Evolutionary conservation across 371 early-diverging fungal species (phyloP).

Genomic region (Rhizopus stolonifer): DNA sequence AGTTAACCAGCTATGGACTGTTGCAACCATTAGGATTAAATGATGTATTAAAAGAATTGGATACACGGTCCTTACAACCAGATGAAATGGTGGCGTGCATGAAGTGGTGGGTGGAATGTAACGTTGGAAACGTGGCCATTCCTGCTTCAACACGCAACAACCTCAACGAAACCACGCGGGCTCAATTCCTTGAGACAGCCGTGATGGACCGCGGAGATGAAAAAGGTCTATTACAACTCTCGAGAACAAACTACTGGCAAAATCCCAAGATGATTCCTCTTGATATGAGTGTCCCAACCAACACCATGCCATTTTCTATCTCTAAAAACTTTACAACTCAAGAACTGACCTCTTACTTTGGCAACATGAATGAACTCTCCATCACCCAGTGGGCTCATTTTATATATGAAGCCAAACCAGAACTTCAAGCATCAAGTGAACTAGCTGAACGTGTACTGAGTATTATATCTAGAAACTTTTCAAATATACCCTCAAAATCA

Average conservation of each 20-base stretch:
- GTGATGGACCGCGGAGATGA: constrained; percentile 46
- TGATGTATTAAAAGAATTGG: constrained; percentile 72
- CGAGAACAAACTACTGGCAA: constrained; percentile 49
- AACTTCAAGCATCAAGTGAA: constrained; percentile 51
- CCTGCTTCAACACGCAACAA: constrained; percentile 11
- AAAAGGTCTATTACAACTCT: constrained; percentile 37
- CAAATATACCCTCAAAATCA: constrained; percentile 32
- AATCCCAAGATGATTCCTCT: constrained; percentile 64
- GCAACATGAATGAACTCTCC: constrained; percentile 61
- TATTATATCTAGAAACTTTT: constrained; percentile 55
- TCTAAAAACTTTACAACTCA: constrained; percentile 56
- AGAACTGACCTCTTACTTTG: constrained; percentile 59
- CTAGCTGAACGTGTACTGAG: constrained; percentile 70
- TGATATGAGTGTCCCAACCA: constrained; percentile 62
- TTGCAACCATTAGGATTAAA: constrained; percentile 44
- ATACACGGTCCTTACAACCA: constrained; percentile 48
- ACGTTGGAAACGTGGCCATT: constrained; percentile 19
- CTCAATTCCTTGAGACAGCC: constrained; percentile 35
- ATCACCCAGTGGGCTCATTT: constrained; percentile 65
- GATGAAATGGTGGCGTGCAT: constrained; percentile 70
- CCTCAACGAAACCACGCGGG: constrained; percentile 5
- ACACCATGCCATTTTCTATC: constrained; percentile 63
- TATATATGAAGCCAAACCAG: constrained; percentile 40
- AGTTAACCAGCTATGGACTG: constrained; percentile 44
- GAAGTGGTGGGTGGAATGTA: constrained; percentile 74